Conservation (phyloP, 2,329 filamentous ascomycete genomes). For the Fusarium sp. region DNA sequence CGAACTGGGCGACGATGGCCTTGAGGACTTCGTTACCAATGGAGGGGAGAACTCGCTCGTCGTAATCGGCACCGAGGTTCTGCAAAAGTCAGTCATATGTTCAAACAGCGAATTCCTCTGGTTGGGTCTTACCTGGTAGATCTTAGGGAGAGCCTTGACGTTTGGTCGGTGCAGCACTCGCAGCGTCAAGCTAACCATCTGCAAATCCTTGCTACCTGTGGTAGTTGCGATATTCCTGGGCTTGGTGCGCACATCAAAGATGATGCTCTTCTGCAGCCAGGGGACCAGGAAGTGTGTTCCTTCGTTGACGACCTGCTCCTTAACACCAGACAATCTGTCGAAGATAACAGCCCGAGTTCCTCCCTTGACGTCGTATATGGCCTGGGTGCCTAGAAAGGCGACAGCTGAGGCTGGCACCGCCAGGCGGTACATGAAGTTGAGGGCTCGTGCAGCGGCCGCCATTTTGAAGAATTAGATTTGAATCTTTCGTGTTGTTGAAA, state of each 20-base stretch:
- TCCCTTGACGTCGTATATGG: conserved; percentile 97
- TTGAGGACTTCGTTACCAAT: conserved; percentile 99
- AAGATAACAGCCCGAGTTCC: conserved; percentile 98
- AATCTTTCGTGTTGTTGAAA: conserved; percentile 6
- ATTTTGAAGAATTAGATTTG: conserved; percentile 54
- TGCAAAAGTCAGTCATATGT: conserved; percentile 57
- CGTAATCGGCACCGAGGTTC: conserved; percentile 98
- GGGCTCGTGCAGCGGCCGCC: conserved; percentile 69
- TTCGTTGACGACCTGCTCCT: conserved; percentile 93
- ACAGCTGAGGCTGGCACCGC: conserved; percentile 82
- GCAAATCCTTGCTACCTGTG: conserved; percentile 97
- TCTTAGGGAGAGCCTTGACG: conserved; percentile 92
- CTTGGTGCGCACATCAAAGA: conserved; percentile 98
- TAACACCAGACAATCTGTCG: conserved; percentile 91
- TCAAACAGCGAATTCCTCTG: neutral
- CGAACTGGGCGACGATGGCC: conserved; percentile 98
- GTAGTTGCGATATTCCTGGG: conserved; percentile 98
- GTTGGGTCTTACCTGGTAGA: conserved; percentile 84
- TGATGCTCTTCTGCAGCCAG: conserved; percentile 94
- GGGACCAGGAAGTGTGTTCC: conserved; percentile 97
- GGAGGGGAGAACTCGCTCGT: conserved; percentile 96
- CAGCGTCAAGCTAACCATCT: conserved; percentile 99
- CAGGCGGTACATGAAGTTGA: conserved; percentile 75
- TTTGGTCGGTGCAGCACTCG: conserved; percentile 95
- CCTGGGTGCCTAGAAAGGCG: conserved; percentile 78